Base-by-base conservation (phyloP, 2,329 filamentous ascomycete species). In the Verticillium tricorpus region DNA sequence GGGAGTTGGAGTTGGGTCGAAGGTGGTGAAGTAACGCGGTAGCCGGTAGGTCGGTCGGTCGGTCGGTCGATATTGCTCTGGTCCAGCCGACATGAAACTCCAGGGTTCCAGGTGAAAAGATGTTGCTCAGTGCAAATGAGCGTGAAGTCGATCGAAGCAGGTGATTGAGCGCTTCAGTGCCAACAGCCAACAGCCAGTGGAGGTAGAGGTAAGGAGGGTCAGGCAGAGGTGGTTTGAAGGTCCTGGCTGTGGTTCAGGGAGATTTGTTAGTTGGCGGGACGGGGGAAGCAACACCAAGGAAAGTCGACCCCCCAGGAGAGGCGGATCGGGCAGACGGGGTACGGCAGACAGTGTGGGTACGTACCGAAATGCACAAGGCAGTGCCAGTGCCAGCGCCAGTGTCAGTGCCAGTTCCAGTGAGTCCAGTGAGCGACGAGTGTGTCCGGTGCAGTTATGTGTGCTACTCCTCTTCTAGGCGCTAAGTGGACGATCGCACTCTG, bases 401-500 rank as follows among this genome's bases (percentile, higher is more conserved):
- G 12, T 28, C 28, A 28, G 28, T 28, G 28, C 28, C 28, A 28
- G 12, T 25, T 8, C 50, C 50, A 50, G 40, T 9, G 14, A 31
- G 54, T 9, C 54, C 31, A 35, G 55, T 22, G 55, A 35, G 55
- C 31, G 31, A 35, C 34, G 28, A 28, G 28, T 11, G 55, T 34
- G 31, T 32, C 7, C 55, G 19, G 55, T 3, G 34, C 28, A 57
- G 31, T 57, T 22, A 35, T 57, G 56, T 58, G 34, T 12, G 56
- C 32, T 58, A 17, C 56, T 58, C 56, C 56, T 40, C 56, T 58
- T 58, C 56, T 22, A n/a, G 56, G 56, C 56, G 56, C 56, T 58
- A 58, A 40, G 34, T 22, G 56, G 35, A 39, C 56, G 37, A 40
- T 58, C 56, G 56, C 56, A 40, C 35, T 58, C 56, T 58, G 35